These are phyloP conservation scores for Tritrichomonas foetus DNA, from an alignment of 208 protist genomes.

Conservation along the genomic window DNA sequence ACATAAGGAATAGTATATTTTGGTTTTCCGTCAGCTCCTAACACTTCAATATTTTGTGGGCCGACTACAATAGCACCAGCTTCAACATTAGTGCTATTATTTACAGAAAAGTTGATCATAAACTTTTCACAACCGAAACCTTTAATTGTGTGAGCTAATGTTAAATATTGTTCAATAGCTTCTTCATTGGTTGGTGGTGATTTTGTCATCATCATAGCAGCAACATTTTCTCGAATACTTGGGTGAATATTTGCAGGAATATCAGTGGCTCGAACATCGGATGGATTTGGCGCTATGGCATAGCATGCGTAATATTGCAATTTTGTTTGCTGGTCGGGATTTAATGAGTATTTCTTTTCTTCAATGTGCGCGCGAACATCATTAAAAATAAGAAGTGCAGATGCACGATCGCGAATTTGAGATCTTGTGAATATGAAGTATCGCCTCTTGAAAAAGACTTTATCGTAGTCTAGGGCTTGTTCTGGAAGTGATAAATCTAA, in stretches of 20 bases:
- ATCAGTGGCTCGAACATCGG: not conserved
- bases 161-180: not conserved
- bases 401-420: not conserved
- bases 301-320: not conserved
- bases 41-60: not conserved
- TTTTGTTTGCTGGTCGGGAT: not conserved
- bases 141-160: not conserved
- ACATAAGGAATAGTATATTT: not conserved
- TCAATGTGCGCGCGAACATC: not conserved
- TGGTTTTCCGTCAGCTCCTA: not conserved
- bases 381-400: not conserved
- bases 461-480: not conserved
- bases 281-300: too few species aligned
- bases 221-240: not conserved
- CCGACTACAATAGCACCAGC: not conserved
- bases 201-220: not conserved
- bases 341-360: not conserved
- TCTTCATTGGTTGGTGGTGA: not conserved
- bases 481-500: constrained; percentile 9
- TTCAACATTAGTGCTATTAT: not conserved
- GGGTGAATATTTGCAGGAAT: not conserved
- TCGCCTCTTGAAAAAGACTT: not conserved
- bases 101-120: not conserved
- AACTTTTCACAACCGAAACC: not conserved
- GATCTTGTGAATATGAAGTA: not conserved